phyloP scores from a whole-genome alignment of 192 early-diverging fungal species.

The Umbelopsis vinacea region DNA sequence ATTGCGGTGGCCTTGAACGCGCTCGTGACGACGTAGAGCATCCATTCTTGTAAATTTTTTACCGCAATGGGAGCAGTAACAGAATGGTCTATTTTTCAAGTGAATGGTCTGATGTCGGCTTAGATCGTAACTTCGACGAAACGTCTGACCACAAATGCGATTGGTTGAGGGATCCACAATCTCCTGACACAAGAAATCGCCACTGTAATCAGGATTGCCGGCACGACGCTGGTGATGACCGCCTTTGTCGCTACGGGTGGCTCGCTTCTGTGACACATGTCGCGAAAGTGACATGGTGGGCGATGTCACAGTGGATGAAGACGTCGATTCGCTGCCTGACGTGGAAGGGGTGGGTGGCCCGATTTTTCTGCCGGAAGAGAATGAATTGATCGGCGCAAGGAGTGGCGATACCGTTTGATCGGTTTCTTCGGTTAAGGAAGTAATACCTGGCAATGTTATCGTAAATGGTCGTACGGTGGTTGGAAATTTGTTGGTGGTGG shows the following conservation, averaged over 20 bases:
- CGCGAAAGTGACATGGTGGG: conserved; percentile 6
- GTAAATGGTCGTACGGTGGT: background rate
- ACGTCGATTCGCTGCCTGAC: conserved; percentile 8
- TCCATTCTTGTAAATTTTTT: conserved; percentile 43
- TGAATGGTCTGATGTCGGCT: conserved; percentile 44
- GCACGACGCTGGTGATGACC: conserved; percentile 13
- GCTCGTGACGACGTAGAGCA: conserved; percentile 40
- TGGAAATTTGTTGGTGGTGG: background rate
- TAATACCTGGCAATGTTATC: conserved; percentile 13
- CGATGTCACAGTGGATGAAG: background rate
- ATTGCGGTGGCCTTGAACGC: conserved; percentile 35
- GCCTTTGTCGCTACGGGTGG: conserved; percentile 15
- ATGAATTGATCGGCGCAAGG: conserved; percentile 1
- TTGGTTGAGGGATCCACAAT: conserved; percentile 27
- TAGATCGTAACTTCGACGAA: conserved; percentile 42
- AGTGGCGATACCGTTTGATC: conserved; percentile 3
- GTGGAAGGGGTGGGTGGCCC: conserved; percentile 6
- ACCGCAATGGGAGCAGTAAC: conserved; percentile 35
- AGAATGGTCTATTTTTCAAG: conserved; percentile 33
- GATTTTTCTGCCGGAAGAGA: background rate
- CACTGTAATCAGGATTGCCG: conserved; percentile 8
- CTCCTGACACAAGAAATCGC: conserved; percentile 30
- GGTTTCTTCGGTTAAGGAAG: background rate
- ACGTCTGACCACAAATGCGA: conserved; percentile 33
- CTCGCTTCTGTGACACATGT: conserved; percentile 1